Evolutionary conservation across 371 early-diverging fungal genomes (phyloP).

Genomic region (Basidiobolus meristosporus): DNA sequence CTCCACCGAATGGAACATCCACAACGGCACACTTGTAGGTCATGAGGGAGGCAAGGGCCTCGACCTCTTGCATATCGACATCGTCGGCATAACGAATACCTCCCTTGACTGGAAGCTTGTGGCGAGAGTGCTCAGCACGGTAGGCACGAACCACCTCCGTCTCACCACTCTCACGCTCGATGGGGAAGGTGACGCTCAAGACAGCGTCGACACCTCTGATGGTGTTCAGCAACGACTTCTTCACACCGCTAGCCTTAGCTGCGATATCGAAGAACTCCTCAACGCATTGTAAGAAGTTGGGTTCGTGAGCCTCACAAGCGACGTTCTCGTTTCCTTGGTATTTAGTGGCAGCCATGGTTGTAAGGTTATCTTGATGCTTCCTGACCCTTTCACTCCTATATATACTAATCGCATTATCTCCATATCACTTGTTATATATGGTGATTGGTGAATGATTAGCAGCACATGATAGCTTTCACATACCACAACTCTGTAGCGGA

Average conservation of each 20-base stretch:
- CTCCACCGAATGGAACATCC: constrained; percentile 43
- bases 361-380: constrained; percentile 48
- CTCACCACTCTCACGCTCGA: constrained; percentile 46
- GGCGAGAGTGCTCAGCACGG: constrained; percentile 80
- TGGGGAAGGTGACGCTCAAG: constrained; percentile 68
- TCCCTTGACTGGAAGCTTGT: constrained; percentile 61
- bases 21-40: constrained; percentile 86
- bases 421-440: too few species aligned
- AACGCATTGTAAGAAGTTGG: constrained; percentile 60
- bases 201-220: constrained; percentile 65
- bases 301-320: constrained; percentile 30
- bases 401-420: too few species aligned
- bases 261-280: constrained; percentile 60
- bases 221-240: constrained; percentile 42
- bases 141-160: constrained; percentile 61
- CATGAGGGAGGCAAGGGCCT: constrained; percentile 62
- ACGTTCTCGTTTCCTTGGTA: too few species aligned
- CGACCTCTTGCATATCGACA: constrained; percentile 51
- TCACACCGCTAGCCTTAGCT: constrained; percentile 44
- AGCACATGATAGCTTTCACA: too few species aligned
- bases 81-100: constrained; percentile 5
- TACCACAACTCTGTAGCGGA: too few species aligned
- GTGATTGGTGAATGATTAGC: constrained; percentile 53
- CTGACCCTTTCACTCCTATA: constrained; percentile 72
- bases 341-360: constrained; percentile 28